These are phyloP conservation scores for Annona squamosa DNA, from an alignment of 164 flowering plant genomes.

Conservation along the genomic window DNA sequence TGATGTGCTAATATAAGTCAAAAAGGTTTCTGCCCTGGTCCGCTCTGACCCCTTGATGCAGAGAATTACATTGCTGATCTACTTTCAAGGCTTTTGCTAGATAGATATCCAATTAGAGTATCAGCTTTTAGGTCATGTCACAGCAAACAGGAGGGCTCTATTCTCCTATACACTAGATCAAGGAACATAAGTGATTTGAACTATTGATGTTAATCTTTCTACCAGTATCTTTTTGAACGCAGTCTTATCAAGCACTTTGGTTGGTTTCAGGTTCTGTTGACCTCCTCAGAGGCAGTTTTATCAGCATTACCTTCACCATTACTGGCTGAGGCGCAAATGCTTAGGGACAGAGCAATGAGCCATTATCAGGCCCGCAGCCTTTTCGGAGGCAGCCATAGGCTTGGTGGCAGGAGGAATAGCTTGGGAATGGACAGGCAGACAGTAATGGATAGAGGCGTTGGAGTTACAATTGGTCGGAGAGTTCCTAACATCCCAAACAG, in stretches of 20 bases:
- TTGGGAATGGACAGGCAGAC: slow-evolving; percentile 71
- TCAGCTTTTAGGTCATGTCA: background rate
- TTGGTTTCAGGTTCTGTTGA: slow-evolving; percentile 69
- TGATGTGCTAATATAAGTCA: too few relatives aligned
- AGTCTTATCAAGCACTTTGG: background rate
- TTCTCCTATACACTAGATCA: background rate
- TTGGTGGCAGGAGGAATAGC: slow-evolving; percentile 50
- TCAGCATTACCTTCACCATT: slow-evolving; percentile 82
- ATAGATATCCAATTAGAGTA: background rate
- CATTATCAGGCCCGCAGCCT: slow-evolving; percentile 88
- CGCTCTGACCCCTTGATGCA: background rate
- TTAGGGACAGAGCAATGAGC: slow-evolving; percentile 89
- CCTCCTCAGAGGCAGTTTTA: slow-evolving; percentile 87
- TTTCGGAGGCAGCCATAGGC: slow-evolving; percentile 69
- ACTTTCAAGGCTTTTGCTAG: background rate
- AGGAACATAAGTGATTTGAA: background rate
- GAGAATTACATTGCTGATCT: background rate
- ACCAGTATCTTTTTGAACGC: background rate
- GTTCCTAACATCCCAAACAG: slow-evolving; percentile 49
- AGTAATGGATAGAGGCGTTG: slow-evolving; percentile 82
- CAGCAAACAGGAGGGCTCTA: background rate
- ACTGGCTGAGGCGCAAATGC: slow-evolving; percentile 96
- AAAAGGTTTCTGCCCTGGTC: background rate
- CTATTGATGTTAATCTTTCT: background rate
- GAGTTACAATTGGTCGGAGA: slow-evolving; percentile 64